Percentiles rank a stretch among this genome's conserved stretches.
Conservation (phyloP, 805 yeast species). For the Candida wancherniae region DNA sequence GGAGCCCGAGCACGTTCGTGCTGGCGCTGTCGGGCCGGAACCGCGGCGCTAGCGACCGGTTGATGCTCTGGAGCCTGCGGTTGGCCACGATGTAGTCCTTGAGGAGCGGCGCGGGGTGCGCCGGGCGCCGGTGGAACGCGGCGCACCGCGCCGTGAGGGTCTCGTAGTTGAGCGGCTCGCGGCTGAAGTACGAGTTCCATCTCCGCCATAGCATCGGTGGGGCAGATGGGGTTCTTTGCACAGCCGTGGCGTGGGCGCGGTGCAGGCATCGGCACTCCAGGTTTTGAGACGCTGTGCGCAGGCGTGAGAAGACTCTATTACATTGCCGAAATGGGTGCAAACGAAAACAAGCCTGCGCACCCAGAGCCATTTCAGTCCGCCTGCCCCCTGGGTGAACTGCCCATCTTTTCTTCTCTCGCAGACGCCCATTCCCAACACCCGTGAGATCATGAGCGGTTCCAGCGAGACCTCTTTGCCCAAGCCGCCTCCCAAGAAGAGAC, state of each 20-base stretch:
- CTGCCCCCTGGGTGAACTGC: too few species aligned
- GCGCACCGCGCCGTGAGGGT: slow-evolving; percentile 8
- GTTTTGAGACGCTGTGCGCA: too few species aligned
- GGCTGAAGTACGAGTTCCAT: slow-evolving; percentile 6
- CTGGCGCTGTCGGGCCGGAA: not conserved
- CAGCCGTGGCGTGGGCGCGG: too few species aligned
- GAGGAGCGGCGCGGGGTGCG: slow-evolving; percentile 6
- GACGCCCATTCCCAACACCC: too few species aligned
- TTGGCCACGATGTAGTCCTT: slow-evolving; percentile 15
- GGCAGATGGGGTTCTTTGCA: too few species aligned
- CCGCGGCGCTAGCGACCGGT: slow-evolving; percentile 4
- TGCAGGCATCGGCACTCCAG: too few species aligned
- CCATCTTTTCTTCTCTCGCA: too few species aligned
- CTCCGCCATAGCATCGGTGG: slow-evolving; percentile 6
- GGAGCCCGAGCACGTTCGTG: slow-evolving; percentile 5
- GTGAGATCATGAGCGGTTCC: too few species aligned
- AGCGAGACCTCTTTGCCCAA: slow-evolving; percentile 2
- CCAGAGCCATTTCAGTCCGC: too few species aligned
- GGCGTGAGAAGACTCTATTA: too few species aligned
- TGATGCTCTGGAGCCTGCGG: slow-evolving; percentile 11
- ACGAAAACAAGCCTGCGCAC: too few species aligned
- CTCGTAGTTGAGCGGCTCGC: slow-evolving; percentile 15
- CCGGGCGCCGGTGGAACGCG: slow-evolving; percentile 4
- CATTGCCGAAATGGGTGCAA: too few species aligned
- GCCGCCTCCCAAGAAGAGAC: slow-evolving; percentile 1